These are phyloP conservation scores for Diaporthe sp. DNA, from an alignment of 2,329 filamentous ascomycete genomes.

Conservation along the genomic window DNA sequence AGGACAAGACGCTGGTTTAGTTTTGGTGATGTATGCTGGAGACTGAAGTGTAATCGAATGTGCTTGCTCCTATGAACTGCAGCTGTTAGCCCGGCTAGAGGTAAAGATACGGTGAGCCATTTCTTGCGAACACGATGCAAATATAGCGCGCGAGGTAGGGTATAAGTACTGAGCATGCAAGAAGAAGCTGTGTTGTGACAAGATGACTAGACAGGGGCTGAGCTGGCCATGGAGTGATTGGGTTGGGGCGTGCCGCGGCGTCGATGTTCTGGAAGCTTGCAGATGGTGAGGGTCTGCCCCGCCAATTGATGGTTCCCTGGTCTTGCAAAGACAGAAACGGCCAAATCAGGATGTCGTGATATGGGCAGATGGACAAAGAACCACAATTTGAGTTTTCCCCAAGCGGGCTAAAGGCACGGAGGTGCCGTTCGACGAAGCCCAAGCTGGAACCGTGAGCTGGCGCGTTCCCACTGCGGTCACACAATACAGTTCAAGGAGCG, in stretches of 20 bases:
- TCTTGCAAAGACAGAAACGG: neutral
- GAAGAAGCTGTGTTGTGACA: conserved; percentile 27
- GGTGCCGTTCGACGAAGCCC: conserved; percentile 33
- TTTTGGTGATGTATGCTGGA: neutral
- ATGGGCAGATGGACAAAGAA: conserved; percentile 30
- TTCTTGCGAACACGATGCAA: neutral
- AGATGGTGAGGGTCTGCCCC: conserved; percentile 28
- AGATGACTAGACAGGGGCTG: conserved; percentile 34
- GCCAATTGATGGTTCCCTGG: conserved; percentile 26
- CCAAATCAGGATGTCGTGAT: conserved; percentile 15
- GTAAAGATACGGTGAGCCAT: conserved; percentile 31
- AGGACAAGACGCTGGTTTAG: conserved; percentile 1
- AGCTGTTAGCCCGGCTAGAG: conserved; percentile 24
- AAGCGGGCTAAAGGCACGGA: conserved; percentile 26
- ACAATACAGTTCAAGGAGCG: neutral
- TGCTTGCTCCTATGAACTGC: conserved; percentile 10
- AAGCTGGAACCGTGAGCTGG: conserved; percentile 31
- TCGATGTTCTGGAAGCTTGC: conserved; percentile 27
- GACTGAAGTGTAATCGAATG: neutral
- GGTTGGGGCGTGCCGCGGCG: neutral
- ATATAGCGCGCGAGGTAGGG: neutral
- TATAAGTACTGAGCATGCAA: conserved; percentile 32
- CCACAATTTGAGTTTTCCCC: conserved; percentile 27
- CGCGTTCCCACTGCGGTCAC: conserved; percentile 31
- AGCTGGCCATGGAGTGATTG: conserved; percentile 20